Evolutionary conservation across 441 rosid genomes (phyloP), one percentile per base, ranked within the genome.

Genomic region (Macaranga tanarius): DNA sequence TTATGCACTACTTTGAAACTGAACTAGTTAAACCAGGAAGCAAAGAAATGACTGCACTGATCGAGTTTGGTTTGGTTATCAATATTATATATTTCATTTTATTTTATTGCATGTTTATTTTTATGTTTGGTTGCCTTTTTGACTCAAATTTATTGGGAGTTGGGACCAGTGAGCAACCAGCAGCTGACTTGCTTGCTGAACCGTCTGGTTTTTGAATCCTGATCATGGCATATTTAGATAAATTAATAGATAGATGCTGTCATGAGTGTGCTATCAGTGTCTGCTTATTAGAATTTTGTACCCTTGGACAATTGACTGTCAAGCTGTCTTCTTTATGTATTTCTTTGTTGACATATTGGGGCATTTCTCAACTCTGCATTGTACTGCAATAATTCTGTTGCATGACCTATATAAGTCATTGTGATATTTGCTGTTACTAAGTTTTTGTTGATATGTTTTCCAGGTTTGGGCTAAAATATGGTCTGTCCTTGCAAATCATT

Each of bases 401-500:
- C 59, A 34, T 58, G 45, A 5, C 50, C 16, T 0, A 34, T 26
- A 2, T 44, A n/a, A 62, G 38, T 10, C 50, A 45, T 60, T 64
- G 11, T 65, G 16, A 40, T n/a, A 13, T 47, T 62, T 34, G 63
- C 62, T 38, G n/a, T 55, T 65, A 71, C 62, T 23, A 52, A 62
- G 66, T 28, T 19, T 17, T 73, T 81, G 62, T 45, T 81, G 28
- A 50, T 84, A 51, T 77, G 57, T 74, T 80, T 75, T 76, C 74
- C 88, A 96, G 99, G 99, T 96, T 69, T 96, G 99, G 99, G 98
- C 99, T 75, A 87, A 93, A 87, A 96, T 96, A 79, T 96, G 99
- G 99, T 86, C 83, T 79, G 98, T 96, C 80, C 87, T 96, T 64
- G 98, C 98, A 75, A 92, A 91, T 78, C 99, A 96, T 94, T 96